phyloP scores from a whole-genome alignment of 352 stramenopile species.

The Halophytophthora batemanensis region DNA sequence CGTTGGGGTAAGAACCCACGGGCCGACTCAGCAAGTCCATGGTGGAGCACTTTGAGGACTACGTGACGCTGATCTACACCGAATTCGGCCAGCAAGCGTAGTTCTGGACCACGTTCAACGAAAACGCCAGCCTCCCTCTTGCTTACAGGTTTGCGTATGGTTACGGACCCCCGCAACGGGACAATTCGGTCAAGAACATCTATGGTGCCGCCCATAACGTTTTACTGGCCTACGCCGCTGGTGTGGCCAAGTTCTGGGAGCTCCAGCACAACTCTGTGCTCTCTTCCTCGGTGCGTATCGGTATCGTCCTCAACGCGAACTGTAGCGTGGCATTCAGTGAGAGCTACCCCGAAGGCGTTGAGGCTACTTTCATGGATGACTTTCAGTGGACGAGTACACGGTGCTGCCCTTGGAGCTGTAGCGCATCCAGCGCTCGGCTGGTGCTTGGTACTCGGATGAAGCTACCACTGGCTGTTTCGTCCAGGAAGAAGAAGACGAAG shows the following conservation, averaged over 20 bases:
- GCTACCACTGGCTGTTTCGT: too few relatives aligned
- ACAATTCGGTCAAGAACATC: conserved; percentile 18
- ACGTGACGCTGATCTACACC: conserved; percentile 82
- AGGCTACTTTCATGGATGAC: conserved; percentile 90
- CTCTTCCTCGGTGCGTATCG: conserved; percentile 58
- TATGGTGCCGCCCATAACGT: conserved; percentile 74
- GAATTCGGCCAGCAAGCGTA: conserved; percentile 86
- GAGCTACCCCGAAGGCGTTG: conserved; percentile 22
- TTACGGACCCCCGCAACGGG: conserved; percentile 15
- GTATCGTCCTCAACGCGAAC: conserved; percentile 86
- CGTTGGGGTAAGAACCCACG: conserved; percentile 60
- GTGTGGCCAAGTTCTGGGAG: conserved; percentile 68
- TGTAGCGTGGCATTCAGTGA: conserved; percentile 60
- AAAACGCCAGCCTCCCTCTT: conserved; percentile 78
- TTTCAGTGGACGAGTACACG: conserved; percentile 89
- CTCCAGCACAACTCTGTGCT: conserved; percentile 41
- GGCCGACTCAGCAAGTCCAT: conserved; percentile 50
- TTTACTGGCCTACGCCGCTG: conserved; percentile 78
- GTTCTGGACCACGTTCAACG: conserved; percentile 92
- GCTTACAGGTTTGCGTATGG: conserved; percentile 81
- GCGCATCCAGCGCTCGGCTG: conserved; percentile 17
- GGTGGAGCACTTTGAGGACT: conserved; percentile 68
- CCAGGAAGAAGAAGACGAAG: too few relatives aligned
- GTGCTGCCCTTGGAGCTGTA: conserved; percentile 8
- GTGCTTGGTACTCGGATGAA: too few relatives aligned